These are phyloP conservation scores for Scleromitrula shiraiana DNA, from an alignment of 2,329 filamentous ascomycete genomes.

Conservation along the genomic window DNA sequence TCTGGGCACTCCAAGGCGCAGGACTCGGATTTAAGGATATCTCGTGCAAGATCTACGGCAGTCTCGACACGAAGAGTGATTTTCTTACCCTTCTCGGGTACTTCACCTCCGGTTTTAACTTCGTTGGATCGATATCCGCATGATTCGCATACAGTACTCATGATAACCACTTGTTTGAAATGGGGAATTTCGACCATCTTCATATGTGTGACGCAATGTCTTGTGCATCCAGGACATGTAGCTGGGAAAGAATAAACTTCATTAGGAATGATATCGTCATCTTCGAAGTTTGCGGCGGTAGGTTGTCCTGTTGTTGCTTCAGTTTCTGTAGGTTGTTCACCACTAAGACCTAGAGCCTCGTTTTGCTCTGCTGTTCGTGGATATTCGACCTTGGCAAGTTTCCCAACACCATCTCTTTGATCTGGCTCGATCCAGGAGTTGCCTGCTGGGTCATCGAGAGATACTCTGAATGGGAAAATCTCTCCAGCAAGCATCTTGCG, in stretches of 20 bases:
- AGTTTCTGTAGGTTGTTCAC: slow-evolving; percentile 45
- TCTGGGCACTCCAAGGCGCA: slow-evolving; percentile 83
- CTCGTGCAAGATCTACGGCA: slow-evolving; percentile 69
- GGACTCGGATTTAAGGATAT: slow-evolving; percentile 94
- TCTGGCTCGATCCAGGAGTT: slow-evolving; percentile 96
- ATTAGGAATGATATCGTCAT: slow-evolving; percentile 78
- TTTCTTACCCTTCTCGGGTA: slow-evolving; percentile 76
- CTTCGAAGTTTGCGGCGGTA: slow-evolving; percentile 34
- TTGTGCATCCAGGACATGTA: slow-evolving; percentile 83
- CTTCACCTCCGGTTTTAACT: slow-evolving; percentile 91
- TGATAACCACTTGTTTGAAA: slow-evolving; percentile 95
- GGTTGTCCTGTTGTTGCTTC: slow-evolving; percentile 40
- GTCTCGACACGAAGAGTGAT: slow-evolving; percentile 69
- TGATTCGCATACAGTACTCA: slow-evolving; percentile 84
- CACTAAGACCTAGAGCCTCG: slow-evolving; percentile 68
- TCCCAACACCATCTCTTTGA: slow-evolving; percentile 68
- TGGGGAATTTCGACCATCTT: slow-evolving; percentile 98
- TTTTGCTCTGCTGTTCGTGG: slow-evolving; percentile 79
- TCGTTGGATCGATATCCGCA: slow-evolving; percentile 96
- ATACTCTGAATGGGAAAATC: slow-evolving; percentile 79
- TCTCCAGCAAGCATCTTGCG: slow-evolving; percentile 70
- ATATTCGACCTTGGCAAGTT: slow-evolving; percentile 84
- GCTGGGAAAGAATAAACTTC: slow-evolving; percentile 91
- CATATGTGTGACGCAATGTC: slow-evolving; percentile 85
- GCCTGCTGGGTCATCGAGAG: slow-evolving; percentile 82